A percentile compares a stretch with the other conserved stretches of the same genome.
Evolutionary conservation across 2,329 filamentous ascomycete species (phyloP).

Genomic region (Trichoderma sp.): DNA sequence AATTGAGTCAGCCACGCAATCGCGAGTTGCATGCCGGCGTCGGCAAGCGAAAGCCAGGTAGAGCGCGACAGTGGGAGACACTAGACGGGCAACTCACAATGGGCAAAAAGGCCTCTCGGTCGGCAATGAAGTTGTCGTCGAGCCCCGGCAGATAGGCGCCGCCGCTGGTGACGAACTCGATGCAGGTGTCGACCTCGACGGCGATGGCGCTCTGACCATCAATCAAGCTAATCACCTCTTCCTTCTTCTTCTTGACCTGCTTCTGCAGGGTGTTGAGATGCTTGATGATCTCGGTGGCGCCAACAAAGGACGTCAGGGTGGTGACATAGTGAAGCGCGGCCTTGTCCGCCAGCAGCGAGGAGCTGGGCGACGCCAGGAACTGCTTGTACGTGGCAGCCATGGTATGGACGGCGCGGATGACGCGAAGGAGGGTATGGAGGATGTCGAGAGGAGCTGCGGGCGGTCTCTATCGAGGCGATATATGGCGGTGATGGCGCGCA

Average conservation of each 20-base stretch:
- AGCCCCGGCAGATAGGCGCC: slow-evolving; percentile 85
- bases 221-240: slow-evolving; percentile 73
- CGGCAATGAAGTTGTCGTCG: slow-evolving; percentile 91
- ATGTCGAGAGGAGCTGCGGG: background rate
- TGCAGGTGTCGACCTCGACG: slow-evolving; percentile 77
- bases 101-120: slow-evolving; percentile 75
- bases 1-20: slow-evolving; percentile 27
- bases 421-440: background rate
- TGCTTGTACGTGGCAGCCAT: slow-evolving; percentile 64
- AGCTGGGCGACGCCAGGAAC: slow-evolving; percentile 69
- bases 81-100: slow-evolving; percentile 65
- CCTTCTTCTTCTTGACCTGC: slow-evolving; percentile 79
- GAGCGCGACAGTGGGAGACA: background rate
- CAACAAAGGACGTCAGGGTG: slow-evolving; percentile 74
- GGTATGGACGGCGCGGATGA: slow-evolving; percentile 29
- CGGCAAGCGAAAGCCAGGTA: background rate
- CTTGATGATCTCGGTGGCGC: slow-evolving; percentile 76
- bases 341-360: slow-evolving; percentile 63
- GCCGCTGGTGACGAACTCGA: slow-evolving; percentile 81
- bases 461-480: background rate
- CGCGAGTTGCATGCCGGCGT: background rate
- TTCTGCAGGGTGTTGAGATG: slow-evolving; percentile 73
- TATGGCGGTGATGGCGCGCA: background rate
- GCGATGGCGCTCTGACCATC: slow-evolving; percentile 74
- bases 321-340: slow-evolving; percentile 85